Percentiles rank a stretch among this genome's conserved stretches.
Evolutionary conservation across 495 filamentous ascomycete species (phyloP).

Genomic region (Bacidia rubella): DNA sequence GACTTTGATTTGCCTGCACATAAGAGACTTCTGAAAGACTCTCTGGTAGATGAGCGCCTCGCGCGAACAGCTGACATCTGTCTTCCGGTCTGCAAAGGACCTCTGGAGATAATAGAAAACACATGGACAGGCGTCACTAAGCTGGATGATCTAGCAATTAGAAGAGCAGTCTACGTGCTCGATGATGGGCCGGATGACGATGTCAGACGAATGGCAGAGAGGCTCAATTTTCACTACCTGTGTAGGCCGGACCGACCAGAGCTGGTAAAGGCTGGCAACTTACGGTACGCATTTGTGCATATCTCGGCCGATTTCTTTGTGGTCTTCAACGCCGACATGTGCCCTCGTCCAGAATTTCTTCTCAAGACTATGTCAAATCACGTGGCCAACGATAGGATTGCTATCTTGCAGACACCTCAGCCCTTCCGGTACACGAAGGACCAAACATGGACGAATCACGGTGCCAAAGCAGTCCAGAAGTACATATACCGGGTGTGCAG

Average conservation of each 20-base stretch:
- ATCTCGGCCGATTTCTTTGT: constrained; percentile 20
- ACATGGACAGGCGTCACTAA: constrained; percentile 17
- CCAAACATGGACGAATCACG: constrained; percentile 23
- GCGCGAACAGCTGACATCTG: constrained; percentile 22
- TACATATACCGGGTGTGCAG: constrained; percentile 19
- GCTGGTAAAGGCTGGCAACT: constrained; percentile 21
- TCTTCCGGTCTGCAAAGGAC: constrained; percentile 21
- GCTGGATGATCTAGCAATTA: constrained; percentile 16
- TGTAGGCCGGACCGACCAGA: constrained; percentile 17
- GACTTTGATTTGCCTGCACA: constrained; percentile 17
- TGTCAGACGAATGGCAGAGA: constrained; percentile 16
- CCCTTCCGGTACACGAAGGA: constrained; percentile 16
- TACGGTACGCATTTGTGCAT: constrained; percentile 19
- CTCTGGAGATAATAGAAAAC: constrained; percentile 20
- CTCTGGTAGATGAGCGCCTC: constrained; percentile 4
- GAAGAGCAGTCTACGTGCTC: constrained; percentile 18
- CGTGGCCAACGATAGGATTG: constrained; percentile 13
- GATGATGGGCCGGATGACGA: constrained; percentile 17
- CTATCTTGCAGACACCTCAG: constrained; percentile 20
- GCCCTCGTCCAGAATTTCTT: constrained; percentile 20
- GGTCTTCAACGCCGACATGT: constrained; percentile 23
- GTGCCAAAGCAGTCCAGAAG: constrained; percentile 17
- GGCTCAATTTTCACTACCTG: constrained; percentile 18
- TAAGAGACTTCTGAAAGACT: constrained; percentile 14
- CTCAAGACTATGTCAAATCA: constrained; percentile 18